phyloP scores from a whole-genome alignment of 2,329 filamentous ascomycete genomes.

The Cladosporium sp. region DNA sequence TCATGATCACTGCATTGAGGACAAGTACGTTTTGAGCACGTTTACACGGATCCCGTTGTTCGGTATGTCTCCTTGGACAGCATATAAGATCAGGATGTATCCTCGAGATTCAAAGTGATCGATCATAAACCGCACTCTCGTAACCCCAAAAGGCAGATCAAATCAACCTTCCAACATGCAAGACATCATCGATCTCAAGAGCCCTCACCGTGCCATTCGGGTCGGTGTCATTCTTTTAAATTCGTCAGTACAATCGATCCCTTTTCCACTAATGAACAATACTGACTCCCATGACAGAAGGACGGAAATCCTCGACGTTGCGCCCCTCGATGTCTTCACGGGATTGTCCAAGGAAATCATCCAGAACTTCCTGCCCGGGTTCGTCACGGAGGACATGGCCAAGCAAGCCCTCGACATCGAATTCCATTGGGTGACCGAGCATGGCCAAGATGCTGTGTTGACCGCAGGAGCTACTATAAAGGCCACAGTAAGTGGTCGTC shows the following conservation, averaged over 20 bases:
- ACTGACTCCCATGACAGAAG: constrained; percentile 14
- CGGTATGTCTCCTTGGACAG: not conserved
- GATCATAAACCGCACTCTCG: not conserved
- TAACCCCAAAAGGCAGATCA: not conserved
- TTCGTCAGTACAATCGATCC: constrained; percentile 7
- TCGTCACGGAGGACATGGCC: constrained; percentile 21
- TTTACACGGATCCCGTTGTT: not conserved
- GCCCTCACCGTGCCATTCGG: constrained; percentile 24
- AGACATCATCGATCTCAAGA: not conserved
- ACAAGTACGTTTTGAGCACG: not conserved
- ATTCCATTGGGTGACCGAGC: constrained; percentile 39
- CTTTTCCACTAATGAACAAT: not conserved
- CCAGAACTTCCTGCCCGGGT: constrained; percentile 20
- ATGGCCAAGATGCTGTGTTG: constrained; percentile 25
- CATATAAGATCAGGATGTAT: not conserved
- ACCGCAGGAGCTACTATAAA: constrained; percentile 26
- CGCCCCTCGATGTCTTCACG: constrained; percentile 35
- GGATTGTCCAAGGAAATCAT: constrained; percentile 30
- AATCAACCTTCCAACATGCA: not conserved
- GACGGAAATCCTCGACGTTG: constrained; percentile 38
- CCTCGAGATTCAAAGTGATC: not conserved
- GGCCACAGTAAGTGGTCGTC: constrained; percentile 25
- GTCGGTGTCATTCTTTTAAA: constrained; percentile 31
- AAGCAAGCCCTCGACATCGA: constrained; percentile 34
- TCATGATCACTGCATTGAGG: not conserved